These are phyloP conservation scores for Stereocaulon alpinum DNA, from an alignment of 495 filamentous ascomycete species.

Conservation along the genomic window DNA sequence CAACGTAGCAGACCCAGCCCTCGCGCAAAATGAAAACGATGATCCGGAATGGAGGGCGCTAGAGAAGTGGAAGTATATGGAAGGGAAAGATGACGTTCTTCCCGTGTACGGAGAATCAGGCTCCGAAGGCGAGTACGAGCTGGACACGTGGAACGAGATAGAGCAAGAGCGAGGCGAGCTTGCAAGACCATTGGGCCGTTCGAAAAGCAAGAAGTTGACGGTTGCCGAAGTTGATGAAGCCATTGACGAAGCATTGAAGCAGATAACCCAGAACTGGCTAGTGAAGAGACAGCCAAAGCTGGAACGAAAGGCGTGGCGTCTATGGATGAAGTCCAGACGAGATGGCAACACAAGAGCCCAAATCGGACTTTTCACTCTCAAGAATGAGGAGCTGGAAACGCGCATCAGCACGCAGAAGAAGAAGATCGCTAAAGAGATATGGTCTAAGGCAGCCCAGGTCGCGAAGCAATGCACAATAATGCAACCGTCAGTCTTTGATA, in stretches of 20 bases:
- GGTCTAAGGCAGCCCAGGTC: constrained; percentile 38
- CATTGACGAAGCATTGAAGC: constrained; percentile 43
- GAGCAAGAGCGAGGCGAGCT: constrained; percentile 38
- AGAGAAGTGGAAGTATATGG: constrained; percentile 35
- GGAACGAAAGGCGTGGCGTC: constrained; percentile 41
- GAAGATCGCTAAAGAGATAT: constrained; percentile 41
- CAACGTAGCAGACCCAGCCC: constrained; percentile 14
- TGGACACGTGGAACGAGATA: constrained; percentile 53
- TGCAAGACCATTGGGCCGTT: constrained; percentile 15
- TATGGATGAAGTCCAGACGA: constrained; percentile 49
- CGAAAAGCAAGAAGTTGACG: constrained; percentile 28
- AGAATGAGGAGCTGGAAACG: constrained; percentile 29
- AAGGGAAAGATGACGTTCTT: constrained; percentile 39
- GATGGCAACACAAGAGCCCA: constrained; percentile 24
- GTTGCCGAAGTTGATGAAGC: constrained; percentile 37
- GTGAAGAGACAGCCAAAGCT: constrained; percentile 42
- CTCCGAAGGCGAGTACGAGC: constrained; percentile 43
- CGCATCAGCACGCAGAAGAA: constrained; percentile 42
- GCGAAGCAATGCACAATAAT: constrained; percentile 43
- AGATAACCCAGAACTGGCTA: constrained; percentile 48
- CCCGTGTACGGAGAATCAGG: constrained; percentile 59
- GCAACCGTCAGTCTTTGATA: constrained; percentile 51
- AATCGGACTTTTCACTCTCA: constrained; percentile 20
- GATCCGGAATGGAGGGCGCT: constrained; percentile 33
- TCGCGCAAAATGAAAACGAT: constrained; percentile 20